Percentiles rank a stretch among this genome's conserved stretches.
Conservation (phyloP, 1,284 basidiomycete genomes). For the Pseudozyma thailandica region DNA sequence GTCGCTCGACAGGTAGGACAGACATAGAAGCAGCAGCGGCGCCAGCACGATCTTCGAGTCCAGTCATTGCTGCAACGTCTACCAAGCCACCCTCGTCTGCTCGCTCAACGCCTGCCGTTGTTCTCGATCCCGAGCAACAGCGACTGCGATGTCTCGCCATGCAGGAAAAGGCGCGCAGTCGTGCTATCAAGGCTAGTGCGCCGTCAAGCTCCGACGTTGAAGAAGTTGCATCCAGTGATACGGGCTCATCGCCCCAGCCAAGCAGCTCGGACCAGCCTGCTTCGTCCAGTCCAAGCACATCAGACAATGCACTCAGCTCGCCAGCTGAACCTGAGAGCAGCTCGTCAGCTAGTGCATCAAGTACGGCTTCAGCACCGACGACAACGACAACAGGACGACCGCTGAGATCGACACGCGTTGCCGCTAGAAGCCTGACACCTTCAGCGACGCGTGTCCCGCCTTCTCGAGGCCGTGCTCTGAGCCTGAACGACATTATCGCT, state of each 20-base stretch:
- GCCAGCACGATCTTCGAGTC: constrained; percentile 25
- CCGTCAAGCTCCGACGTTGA: constrained; percentile 26
- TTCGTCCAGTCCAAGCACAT: neutral
- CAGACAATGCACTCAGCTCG: neutral
- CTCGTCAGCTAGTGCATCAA: neutral
- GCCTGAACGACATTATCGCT: constrained; percentile 48
- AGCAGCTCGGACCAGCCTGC: constrained; percentile 4
- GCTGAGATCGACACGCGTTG: constrained; percentile 25
- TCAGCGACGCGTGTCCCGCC: constrained; percentile 34
- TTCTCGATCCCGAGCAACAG: constrained; percentile 39
- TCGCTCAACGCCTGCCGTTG: constrained; percentile 18
- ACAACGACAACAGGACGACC: constrained; percentile 25
- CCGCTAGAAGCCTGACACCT: constrained; percentile 24
- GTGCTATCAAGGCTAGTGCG: constrained; percentile 12
- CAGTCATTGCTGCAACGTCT: constrained; percentile 8
- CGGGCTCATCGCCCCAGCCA: constrained; percentile 1
- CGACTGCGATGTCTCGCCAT: constrained; percentile 45
- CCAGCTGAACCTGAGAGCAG: neutral
- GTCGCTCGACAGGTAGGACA: neutral
- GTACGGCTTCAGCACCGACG: neutral
- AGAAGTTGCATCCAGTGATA: constrained; percentile 17
- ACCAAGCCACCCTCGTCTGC: constrained; percentile 11
- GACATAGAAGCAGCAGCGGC: constrained; percentile 1
- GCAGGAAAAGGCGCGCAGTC: constrained; percentile 44
- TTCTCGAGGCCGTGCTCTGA: constrained; percentile 37